These are phyloP conservation scores for Rhytidhysteron rufulum DNA, from an alignment of 2,329 filamentous ascomycete genomes.

Conservation along the genomic window DNA sequence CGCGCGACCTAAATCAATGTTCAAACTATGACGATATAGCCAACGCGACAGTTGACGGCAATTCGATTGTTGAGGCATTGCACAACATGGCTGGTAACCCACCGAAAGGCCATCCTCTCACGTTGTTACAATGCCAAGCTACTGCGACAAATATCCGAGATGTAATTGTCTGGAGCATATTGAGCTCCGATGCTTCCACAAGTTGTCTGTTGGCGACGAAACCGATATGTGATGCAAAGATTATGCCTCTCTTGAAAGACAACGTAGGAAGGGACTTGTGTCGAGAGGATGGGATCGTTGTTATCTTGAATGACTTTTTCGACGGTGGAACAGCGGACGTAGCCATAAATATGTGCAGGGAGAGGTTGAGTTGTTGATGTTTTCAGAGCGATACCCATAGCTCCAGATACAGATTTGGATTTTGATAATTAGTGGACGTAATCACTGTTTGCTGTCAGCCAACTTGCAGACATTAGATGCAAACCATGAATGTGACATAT, in stretches of 20 bases:
- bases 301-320: conserved; percentile 51
- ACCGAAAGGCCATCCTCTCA: conserved; percentile 18
- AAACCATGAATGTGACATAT: too few species aligned
- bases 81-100: conserved; percentile 16
- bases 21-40: conserved; percentile 33
- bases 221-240: conserved; percentile 46
- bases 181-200: conserved; percentile 43
- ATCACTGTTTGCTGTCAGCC: too few species aligned
- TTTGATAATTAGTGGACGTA: too few species aligned
- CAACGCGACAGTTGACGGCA: conserved; percentile 27
- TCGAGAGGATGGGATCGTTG: conserved; percentile 40
- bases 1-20: conserved; percentile 17
- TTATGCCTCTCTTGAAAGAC: conserved; percentile 44
- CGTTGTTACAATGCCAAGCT: conserved; percentile 46
- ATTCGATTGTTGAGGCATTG: conserved; percentile 24
- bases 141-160: conserved; percentile 49
- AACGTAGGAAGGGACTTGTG: conserved; percentile 39
- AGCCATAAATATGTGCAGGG: conserved; percentile 38
- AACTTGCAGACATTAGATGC: too few species aligned
- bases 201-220: conserved; percentile 49
- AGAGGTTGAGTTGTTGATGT: conserved; percentile 35
- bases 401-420: too few species aligned
- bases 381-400: too few species aligned
- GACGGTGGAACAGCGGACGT: conserved; percentile 49
- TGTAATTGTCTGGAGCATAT: conserved; percentile 45